Evolutionary conservation across 352 stramenopile genomes (phyloP).

Genomic region (Globisporangium emineosum): DNA sequence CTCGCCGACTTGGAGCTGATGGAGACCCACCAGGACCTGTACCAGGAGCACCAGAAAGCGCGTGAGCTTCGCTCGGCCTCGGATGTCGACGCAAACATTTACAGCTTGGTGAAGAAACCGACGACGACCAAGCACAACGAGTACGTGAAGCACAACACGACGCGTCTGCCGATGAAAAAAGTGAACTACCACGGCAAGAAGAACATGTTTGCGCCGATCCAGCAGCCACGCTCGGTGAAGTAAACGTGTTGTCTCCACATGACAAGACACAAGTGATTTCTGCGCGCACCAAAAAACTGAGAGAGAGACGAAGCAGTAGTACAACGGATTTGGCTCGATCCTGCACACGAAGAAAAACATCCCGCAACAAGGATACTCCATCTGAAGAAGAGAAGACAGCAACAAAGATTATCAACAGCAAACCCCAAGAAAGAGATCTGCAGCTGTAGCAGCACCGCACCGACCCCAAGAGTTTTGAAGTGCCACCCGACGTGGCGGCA

Average conservation of each 20-base stretch:
- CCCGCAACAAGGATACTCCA: slow-evolving; percentile 22
- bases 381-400: slow-evolving; percentile 15
- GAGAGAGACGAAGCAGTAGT: slow-evolving; percentile 5
- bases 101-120: slow-evolving; percentile 52
- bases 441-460: slow-evolving; percentile 8
- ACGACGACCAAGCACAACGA: slow-evolving; percentile 35
- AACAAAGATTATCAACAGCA: not conserved
- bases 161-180: slow-evolving; percentile 37
- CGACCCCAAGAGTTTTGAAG: not conserved
- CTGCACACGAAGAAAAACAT: slow-evolving; percentile 27
- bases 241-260: slow-evolving; percentile 19
- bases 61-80: slow-evolving; percentile 22
- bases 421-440: slow-evolving; percentile 2
- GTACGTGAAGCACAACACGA: slow-evolving; percentile 27
- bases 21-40: slow-evolving; percentile 65
- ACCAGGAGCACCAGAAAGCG: slow-evolving; percentile 15
- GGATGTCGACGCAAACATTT: slow-evolving; percentile 48
- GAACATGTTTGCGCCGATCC: slow-evolving; percentile 47
- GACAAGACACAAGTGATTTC: not conserved
- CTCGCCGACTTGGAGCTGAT: slow-evolving; percentile 75
- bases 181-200: slow-evolving; percentile 37
- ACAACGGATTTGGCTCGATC: slow-evolving; percentile 13
- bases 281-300: not conserved
- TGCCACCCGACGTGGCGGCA: not conserved
- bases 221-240: slow-evolving; percentile 72